Base-by-base conservation (phyloP, 2,329 filamentous ascomycete species). In the Venturia aucupariae region DNA sequence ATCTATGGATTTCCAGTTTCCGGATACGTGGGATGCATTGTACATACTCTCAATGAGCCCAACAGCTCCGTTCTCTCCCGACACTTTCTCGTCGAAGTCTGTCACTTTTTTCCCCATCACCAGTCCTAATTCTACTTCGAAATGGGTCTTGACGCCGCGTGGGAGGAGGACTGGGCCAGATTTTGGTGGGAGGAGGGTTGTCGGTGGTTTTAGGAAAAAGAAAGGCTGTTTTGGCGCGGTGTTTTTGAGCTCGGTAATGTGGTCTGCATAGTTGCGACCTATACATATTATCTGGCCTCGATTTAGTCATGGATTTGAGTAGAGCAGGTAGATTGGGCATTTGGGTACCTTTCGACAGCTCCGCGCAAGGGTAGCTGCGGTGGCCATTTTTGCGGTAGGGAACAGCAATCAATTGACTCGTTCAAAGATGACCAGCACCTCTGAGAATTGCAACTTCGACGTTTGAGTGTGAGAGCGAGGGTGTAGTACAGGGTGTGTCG, bases 141-240 rank as follows among this genome's bases (percentile, higher is more conserved):
- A 96, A 79, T 97, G 93, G 72, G 97, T 81, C 70, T 87, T 88
- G 48, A 95, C 88, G 68, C 93, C 93, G 71, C 82, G 84, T 54
- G 94, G 94, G 55, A 89, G 85, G 69, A 96, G 82, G 60, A 96
- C 86, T 3, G 92, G 88, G 0, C 92, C 92, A 65, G 86, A 84
- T 35, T 85, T 84, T 0, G 91, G 91, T 27, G 89, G 82, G 4
- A 97, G 84, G 70, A 99, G 90, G 3, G 92, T 90, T 48, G 89
- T 90, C 0, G 92, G 80, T 1, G 94, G 94, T 82, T 99, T 99
- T 70, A 97, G 85, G 83, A 99, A 99, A 86, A 97, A 99, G 80
- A 99, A 97, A 32, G 94, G 94, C 77, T 97, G 92, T 76, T 94
- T 95, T 61, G 94, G 94, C 68, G 86, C 86, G 66, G 83, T 82